Percentiles rank a stretch among this genome's conserved stretches.
phyloP scores from a whole-genome alignment of 2,329 filamentous ascomycete genomes.

The Sclerotinia spermophila region DNA sequence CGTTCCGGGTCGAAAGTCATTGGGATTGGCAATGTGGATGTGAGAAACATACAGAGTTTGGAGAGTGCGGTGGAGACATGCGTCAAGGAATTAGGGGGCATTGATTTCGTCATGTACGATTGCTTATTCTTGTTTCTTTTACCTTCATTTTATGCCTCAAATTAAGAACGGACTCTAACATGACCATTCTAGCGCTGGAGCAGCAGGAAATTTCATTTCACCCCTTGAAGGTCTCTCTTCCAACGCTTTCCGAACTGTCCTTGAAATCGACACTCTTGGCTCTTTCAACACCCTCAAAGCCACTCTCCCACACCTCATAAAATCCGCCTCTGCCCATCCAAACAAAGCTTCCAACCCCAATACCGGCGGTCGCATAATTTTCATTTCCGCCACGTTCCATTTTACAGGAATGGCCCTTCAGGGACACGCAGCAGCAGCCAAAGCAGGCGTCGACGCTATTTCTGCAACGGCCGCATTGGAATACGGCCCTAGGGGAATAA shows the following conservation, averaged over 20 bases:
- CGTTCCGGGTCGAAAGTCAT: constrained; percentile 78
- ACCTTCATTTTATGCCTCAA: neutral
- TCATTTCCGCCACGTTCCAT: constrained; percentile 87
- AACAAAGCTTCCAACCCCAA: constrained; percentile 55
- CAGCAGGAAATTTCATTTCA: constrained; percentile 92
- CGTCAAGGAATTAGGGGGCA: constrained; percentile 75
- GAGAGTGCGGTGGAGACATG: constrained; percentile 74
- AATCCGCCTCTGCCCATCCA: constrained; percentile 62
- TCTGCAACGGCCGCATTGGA: constrained; percentile 78
- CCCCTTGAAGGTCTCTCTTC: constrained; percentile 75
- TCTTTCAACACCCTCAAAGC: constrained; percentile 95
- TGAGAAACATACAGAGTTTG: constrained; percentile 68
- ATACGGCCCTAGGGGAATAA: constrained; percentile 82
- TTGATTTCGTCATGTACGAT: constrained; percentile 86
- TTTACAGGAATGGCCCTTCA: constrained; percentile 84
- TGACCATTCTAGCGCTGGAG: constrained; percentile 65
- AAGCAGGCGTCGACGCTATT: constrained; percentile 85
- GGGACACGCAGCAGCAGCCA: constrained; percentile 85
- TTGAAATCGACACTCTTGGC: constrained; percentile 92
- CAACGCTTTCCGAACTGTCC: constrained; percentile 92
- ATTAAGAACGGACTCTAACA: neutral
- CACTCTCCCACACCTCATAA: constrained; percentile 74
- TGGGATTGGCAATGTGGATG: constrained; percentile 76
- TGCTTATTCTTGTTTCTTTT: constrained; percentile 12
- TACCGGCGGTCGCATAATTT: constrained; percentile 78